Evolutionary conservation across 805 yeast species (phyloP).

Genomic region (Metschnikowia kofuensis): DNA sequence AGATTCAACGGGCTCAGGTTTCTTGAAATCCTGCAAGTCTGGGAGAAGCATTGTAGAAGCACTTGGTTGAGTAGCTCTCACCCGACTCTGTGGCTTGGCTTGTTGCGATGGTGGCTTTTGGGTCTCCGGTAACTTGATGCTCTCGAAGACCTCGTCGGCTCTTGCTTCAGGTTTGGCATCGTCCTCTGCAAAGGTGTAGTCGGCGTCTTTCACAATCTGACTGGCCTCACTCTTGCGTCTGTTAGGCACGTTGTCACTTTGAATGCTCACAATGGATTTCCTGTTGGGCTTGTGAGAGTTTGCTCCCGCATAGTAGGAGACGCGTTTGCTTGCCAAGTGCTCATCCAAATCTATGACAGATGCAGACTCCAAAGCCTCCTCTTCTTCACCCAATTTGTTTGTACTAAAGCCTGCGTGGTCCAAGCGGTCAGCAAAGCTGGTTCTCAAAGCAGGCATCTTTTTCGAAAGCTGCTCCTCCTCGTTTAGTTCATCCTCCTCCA

Average conservation of each 20-base stretch:
- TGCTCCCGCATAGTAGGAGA: conserved; percentile 36
- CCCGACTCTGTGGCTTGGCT: not conserved
- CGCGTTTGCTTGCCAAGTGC: conserved; percentile 35
- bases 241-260: conserved; percentile 18
- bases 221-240: not conserved
- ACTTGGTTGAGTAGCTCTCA: conserved; percentile 25
- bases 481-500: conserved; percentile 20
- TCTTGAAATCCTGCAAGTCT: conserved; percentile 12
- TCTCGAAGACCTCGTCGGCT: conserved; percentile 37
- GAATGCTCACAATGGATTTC: conserved; percentile 3
- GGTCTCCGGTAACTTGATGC: conserved; percentile 49
- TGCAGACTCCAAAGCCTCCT: conserved; percentile 34
- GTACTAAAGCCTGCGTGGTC: conserved; percentile 32
- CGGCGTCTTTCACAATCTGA: conserved; percentile 19
- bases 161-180: conserved; percentile 4
- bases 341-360: conserved; percentile 42
- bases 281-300: conserved; percentile 30
- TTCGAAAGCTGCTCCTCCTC: conserved; percentile 19
- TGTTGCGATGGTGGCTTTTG: conserved; percentile 3
- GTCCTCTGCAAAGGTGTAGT: conserved; percentile 17
- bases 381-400: conserved; percentile 24
- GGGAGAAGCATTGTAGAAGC: conserved; percentile 38
- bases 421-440: conserved; percentile 43
- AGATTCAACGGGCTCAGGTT: conserved; percentile 5
- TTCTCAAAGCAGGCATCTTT: conserved; percentile 26